These are phyloP conservation scores for Aspergillus aculeatinus DNA, from an alignment of 2,329 filamentous ascomycete species.

Conservation along the genomic window DNA sequence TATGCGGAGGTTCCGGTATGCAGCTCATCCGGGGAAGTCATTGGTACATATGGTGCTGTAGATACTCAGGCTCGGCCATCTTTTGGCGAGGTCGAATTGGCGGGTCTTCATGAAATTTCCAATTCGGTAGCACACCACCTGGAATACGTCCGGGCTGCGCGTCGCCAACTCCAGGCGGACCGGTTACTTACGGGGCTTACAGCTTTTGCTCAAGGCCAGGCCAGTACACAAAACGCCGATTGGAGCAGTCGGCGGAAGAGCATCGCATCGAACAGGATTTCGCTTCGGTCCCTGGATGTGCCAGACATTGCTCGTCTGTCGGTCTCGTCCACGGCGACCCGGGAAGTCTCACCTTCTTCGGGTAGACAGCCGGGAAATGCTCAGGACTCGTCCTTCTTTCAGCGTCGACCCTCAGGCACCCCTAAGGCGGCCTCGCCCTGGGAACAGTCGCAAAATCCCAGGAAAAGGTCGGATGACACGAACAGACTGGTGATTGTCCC, in stretches of 20 bases:
- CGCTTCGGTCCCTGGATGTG: slow-evolving; percentile 5
- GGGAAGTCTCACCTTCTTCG: background rate
- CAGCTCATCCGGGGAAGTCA: slow-evolving; percentile 53
- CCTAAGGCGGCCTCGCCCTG: background rate
- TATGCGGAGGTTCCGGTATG: slow-evolving; percentile 62
- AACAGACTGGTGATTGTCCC: slow-evolving; percentile 15
- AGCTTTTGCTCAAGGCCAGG: slow-evolving; percentile 46
- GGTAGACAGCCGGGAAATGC: background rate
- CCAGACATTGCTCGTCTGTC: slow-evolving; percentile 5
- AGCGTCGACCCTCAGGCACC: background rate
- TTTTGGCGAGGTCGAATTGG: slow-evolving; percentile 31
- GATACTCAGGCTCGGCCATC: slow-evolving; percentile 54
- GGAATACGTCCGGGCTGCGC: slow-evolving; percentile 53
- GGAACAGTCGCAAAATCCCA: slow-evolving; percentile 11
- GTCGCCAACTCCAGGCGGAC: slow-evolving; percentile 54
- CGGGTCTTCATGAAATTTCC: slow-evolving; percentile 12
- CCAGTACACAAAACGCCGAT: background rate
- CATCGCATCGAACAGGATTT: background rate
- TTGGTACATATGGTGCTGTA: slow-evolving; percentile 60
- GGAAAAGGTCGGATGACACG: slow-evolving; percentile 11
- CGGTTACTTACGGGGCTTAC: slow-evolving; percentile 56
- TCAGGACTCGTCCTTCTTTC: slow-evolving; percentile 6
- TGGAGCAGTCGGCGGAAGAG: background rate
- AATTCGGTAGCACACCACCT: slow-evolving; percentile 56
- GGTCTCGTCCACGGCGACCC: background rate